Base-by-base conservation (phyloP, 208 protist species). In the Leptomonas pyrrhocoris region DNA sequence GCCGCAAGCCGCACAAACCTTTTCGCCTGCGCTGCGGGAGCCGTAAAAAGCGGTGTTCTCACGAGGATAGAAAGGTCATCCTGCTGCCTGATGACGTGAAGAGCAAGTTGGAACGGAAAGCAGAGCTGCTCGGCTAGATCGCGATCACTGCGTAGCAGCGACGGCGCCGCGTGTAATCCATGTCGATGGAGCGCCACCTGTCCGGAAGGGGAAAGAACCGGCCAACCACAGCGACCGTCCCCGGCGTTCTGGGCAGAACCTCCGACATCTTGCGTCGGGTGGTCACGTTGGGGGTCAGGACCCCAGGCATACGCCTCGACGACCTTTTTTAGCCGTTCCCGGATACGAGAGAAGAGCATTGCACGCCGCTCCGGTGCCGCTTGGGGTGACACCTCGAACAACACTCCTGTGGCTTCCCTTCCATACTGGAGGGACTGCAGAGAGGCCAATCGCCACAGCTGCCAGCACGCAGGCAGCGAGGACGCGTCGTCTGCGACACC, bases 31-130 rank as follows among this genome's bases (percentile, higher is more conserved):
- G 58, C 64, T 0, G 48, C 56, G 6, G 72, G 64, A 16, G 65
- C 63, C 27, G 72, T 50, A 8, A 68, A 42, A 6, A 53, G 51
- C 2, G 65, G 34, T 9, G 50, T 43, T 30, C 45, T 53, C 11
- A 67, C 42, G 0, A 77, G 58, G 21, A 25, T 40, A 4, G 49
- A 51, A 16, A 64, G 21, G 21, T 76, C 62, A 6, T 43, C n/a
- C 25, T 21, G 49, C 13, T 45, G 30, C 19, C 55, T 57, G 23
- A 42, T 19, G 23, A 72, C 40, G 25, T 31, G 46, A 4, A 43
- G 64, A 28, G 65, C 72, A 13, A 77, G 72, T 16, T n/a, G 21
- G 57, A 72, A 36, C 9, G 72, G 72, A 23, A n/a, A 51, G 57
- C 72, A 68, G 25, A 72, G 50, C 57, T 55, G 48, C 48, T 36